A percentile compares a stretch with the other conserved stretches of the same genome.
Conservation (phyloP, 768 basidiomycete genomes). For the Lentinus brumalis region DNA sequence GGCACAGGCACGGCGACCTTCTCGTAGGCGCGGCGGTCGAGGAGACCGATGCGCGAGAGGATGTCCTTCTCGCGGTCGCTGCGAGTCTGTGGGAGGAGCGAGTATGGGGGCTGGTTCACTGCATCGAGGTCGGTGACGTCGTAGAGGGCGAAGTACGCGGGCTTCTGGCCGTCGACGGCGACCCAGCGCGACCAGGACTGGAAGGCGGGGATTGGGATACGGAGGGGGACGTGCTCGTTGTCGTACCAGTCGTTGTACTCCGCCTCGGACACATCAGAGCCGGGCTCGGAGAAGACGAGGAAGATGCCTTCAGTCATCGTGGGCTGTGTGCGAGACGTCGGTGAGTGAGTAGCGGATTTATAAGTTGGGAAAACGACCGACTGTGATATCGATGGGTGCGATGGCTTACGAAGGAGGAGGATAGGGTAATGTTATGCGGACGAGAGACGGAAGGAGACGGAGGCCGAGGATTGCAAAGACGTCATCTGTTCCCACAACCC, state of each 20-base stretch:
- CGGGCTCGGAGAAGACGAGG: slow-evolving; percentile 32
- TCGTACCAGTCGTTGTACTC: slow-evolving; percentile 58
- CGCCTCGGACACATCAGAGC: slow-evolving; percentile 33
- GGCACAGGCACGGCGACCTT: neutral
- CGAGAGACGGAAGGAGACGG: too few species aligned
- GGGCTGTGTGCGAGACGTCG: too few species aligned
- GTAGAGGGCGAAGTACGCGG: slow-evolving; percentile 37
- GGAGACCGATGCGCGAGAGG: slow-evolving; percentile 30
- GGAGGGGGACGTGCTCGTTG: slow-evolving; percentile 53
- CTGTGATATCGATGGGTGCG: too few species aligned
- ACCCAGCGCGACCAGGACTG: slow-evolving; percentile 37
- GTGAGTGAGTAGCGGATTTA: too few species aligned
- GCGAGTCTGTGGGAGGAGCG: slow-evolving; percentile 36
- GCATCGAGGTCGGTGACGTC: slow-evolving; percentile 2
- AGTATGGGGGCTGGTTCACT: slow-evolving; percentile 30
- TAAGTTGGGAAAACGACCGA: too few species aligned
- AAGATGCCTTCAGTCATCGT: slow-evolving; percentile 15
- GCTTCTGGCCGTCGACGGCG: slow-evolving; percentile 36
- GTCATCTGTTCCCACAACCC: too few species aligned
- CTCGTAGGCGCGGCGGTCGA: slow-evolving; percentile 40
- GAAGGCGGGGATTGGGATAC: slow-evolving; percentile 39
- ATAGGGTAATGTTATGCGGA: too few species aligned
- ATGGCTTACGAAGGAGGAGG: too few species aligned
- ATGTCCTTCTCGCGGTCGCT: slow-evolving; percentile 39
- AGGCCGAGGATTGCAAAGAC: too few species aligned